These are phyloP conservation scores for Ophiostoma novo-ulmi DNA, from an alignment of 2,329 filamentous ascomycete genomes.

Conservation along the genomic window DNA sequence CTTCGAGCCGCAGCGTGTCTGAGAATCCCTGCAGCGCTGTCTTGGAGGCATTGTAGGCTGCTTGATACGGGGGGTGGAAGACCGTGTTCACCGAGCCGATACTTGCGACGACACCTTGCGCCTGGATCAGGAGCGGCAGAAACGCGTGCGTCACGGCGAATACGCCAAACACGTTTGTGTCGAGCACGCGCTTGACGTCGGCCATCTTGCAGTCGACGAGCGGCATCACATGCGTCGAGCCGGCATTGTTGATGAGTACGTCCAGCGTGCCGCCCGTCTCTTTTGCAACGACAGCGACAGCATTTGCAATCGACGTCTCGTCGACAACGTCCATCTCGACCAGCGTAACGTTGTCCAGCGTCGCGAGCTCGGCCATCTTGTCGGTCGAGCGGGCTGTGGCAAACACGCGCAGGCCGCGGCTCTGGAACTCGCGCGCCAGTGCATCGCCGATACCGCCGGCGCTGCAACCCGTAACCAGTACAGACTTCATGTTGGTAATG, in stretches of 20 bases:
- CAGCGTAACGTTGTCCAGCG: conserved; percentile 29
- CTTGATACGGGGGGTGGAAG: conserved; percentile 32
- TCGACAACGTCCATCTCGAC: conserved; percentile 34
- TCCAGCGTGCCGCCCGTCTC: conserved; percentile 23
- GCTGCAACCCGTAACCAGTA: conserved; percentile 35
- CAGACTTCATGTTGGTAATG: conserved; percentile 26
- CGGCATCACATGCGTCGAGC: conserved; percentile 26
- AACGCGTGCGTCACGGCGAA: conserved; percentile 35
- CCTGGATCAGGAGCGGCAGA: conserved; percentile 32
- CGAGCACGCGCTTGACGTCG: conserved; percentile 25
- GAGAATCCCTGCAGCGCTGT: conserved; percentile 30
- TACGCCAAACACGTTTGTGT: conserved; percentile 32
- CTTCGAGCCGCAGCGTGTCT: conserved; percentile 32
- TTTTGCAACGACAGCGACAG: neutral
- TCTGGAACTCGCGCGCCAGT: conserved; percentile 33
- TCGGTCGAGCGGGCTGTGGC: conserved; percentile 32
- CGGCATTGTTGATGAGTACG: conserved; percentile 30
- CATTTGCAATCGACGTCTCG: conserved; percentile 23
- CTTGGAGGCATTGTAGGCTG: conserved; percentile 34
- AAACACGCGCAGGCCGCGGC: conserved; percentile 33
- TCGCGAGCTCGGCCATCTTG: conserved; percentile 30
- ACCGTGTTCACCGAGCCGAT: conserved; percentile 33
- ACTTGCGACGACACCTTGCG: conserved; percentile 29
- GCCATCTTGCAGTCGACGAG: conserved; percentile 26
- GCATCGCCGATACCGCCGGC: conserved; percentile 34